Conservation (phyloP, 306 rosid species). For the Nissolia schottii region DNA sequence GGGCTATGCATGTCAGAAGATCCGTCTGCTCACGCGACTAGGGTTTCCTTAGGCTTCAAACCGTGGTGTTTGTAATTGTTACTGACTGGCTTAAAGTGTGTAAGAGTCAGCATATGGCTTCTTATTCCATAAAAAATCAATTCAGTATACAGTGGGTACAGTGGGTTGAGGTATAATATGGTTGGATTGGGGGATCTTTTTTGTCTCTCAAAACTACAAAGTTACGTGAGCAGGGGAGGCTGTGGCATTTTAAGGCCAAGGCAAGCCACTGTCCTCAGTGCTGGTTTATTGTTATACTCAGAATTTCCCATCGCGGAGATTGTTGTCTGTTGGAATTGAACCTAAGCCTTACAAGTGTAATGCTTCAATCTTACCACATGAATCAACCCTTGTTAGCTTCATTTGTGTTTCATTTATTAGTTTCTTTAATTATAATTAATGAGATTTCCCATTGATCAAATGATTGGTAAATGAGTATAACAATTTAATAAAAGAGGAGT, state of each 20-base stretch:
- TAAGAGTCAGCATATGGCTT: background rate
- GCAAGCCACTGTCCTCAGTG: background rate
- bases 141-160: background rate
- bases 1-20: background rate
- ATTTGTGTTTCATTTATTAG: background rate
- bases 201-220: background rate
- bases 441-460: background rate
- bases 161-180: background rate
- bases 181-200: background rate
- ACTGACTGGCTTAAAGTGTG: background rate
- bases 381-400: no score
- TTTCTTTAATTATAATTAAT: background rate
- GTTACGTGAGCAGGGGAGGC: background rate
- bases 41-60: background rate
- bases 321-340: no score
- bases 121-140: background rate
- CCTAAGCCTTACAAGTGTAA: background rate
- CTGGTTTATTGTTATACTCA: background rate
- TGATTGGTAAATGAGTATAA: background rate
- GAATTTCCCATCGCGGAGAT: no score
- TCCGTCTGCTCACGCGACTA: background rate
- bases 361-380: no score
- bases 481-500: background rate
- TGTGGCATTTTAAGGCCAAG: background rate
- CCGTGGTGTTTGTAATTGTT: conserved; percentile 5